Base-by-base conservation (phyloP, 2,329 filamentous ascomycete genomes). In the Exophiala sp. region DNA sequence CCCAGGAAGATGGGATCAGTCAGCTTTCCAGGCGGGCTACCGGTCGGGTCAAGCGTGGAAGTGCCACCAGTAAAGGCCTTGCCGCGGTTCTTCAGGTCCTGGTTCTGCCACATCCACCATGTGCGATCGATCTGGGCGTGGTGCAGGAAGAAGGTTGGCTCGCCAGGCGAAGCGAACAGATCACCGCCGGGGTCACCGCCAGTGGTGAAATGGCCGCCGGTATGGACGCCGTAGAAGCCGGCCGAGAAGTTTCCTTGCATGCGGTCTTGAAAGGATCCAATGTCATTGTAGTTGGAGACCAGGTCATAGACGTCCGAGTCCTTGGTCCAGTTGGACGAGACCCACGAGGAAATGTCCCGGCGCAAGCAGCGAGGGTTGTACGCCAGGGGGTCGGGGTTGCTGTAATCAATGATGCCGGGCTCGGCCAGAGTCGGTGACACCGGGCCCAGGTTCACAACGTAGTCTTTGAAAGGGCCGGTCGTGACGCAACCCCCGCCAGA, bases 391-490 rank as follows among this genome's bases (percentile, higher is more conserved):
- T 56, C 21, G 10, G 49, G 38, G 21, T 5, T 65, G 5, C 35
- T 32, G 32, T 54, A 52, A 38, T 51, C 46, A 43, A 53, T 53
- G 43, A 56, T 48, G 10, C 50, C 53, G 2, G 53, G 50, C 29
- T 52, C 22, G 18, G 34, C 48, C 41, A 56, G 18, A n/a, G 46
- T 53, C 19, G 50, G 59, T 1, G 48, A 45, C 14, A 60, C 55
- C 2, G 65, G 65, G 2, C 65, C 65, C 2, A 67, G 57, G 46
- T 65, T 64, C 18, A 66, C 63, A 1, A 57, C 58, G 40, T 61
- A 59, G 61, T 73, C 69, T 51, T 64, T 50, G 48, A 62, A 62
- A 6, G 60, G 60, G 1, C 60, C 60, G 3, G 43, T 57, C 10
- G 50, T 57, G 23, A 62, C 56, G 40, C 60, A 62, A 18, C 51